Conservation (phyloP, 2,329 filamentous ascomycete species). For the Biscogniauxia mediterranea region DNA sequence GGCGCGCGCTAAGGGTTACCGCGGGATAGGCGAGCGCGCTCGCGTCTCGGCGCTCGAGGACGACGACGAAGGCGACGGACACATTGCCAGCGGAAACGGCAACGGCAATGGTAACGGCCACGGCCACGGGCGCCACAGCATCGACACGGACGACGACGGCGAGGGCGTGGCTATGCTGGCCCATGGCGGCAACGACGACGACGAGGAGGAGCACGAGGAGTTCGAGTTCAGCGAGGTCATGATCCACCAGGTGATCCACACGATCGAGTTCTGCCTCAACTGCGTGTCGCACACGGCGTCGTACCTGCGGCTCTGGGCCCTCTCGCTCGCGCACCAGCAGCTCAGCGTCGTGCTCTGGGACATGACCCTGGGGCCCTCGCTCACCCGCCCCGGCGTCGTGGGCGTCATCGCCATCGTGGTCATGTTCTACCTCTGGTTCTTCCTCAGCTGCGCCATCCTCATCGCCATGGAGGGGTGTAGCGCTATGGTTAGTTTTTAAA, state of each 20-base stretch:
- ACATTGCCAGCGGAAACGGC: conserved; percentile 51
- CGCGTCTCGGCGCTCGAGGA: conserved; percentile 81
- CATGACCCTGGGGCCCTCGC: conserved; percentile 85
- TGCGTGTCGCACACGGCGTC: conserved; percentile 98
- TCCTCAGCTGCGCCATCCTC: conserved; percentile 71
- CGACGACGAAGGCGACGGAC: conserved; percentile 73
- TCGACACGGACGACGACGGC: conserved; percentile 59
- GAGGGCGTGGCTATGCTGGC: conserved; percentile 52
- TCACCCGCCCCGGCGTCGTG: conserved; percentile 61
- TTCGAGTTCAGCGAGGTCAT: conserved; percentile 97
- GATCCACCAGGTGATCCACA: conserved; percentile 99
- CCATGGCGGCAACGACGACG: conserved; percentile 66
- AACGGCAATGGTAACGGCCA: conserved; percentile 29
- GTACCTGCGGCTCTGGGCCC: conserved; percentile 95
- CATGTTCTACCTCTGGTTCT: conserved; percentile 88
- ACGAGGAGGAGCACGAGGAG: conserved; percentile 82
- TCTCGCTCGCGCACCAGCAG: conserved; percentile 97
- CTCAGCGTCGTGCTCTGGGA: conserved; percentile 93
- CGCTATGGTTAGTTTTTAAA: conserved; percentile 55
- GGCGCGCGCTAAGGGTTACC: conserved; percentile 84
- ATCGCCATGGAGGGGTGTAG: conserved; percentile 82
- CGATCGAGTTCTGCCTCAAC: conserved; percentile 98
- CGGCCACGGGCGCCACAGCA: conserved; percentile 63
- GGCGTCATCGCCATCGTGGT: conserved; percentile 80
- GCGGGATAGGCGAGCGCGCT: conserved; percentile 85